Evolutionary conservation across 2,329 filamentous ascomycete genomes (phyloP).

Genomic region (Drechslerella stenobrocha): DNA sequence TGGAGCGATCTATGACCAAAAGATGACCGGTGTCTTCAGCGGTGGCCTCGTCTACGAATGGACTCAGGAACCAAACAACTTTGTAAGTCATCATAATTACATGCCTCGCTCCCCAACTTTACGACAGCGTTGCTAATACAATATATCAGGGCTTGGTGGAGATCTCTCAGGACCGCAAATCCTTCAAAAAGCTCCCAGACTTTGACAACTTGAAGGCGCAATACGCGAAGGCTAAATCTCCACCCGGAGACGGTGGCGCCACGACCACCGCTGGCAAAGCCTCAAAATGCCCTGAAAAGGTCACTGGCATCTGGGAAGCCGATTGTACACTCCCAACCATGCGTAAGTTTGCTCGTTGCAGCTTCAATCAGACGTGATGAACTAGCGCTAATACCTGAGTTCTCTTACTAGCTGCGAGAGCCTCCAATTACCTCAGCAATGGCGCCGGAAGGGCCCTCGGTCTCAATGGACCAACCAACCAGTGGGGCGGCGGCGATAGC

Average conservation of each 20-base stretch:
- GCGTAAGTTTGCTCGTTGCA: constrained; percentile 21
- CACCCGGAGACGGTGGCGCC: constrained; percentile 60
- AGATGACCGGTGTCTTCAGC: constrained; percentile 91
- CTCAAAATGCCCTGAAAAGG: constrained; percentile 22
- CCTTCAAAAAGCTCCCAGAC: constrained; percentile 58
- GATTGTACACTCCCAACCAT: constrained; percentile 50
- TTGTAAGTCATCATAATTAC: constrained; percentile 57
- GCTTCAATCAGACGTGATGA: constrained; percentile 11
- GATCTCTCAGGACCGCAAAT: constrained; percentile 52
- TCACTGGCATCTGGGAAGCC: constrained; percentile 50
- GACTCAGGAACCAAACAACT: constrained; percentile 75
- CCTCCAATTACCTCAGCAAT: constrained; percentile 17
- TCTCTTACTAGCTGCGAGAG: constrained; percentile 19
- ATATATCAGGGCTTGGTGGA: constrained; percentile 48
- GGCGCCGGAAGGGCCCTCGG: constrained; percentile 37
- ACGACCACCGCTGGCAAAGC: constrained; percentile 26
- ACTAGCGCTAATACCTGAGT: no score
- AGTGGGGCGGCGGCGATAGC: constrained; percentile 25
- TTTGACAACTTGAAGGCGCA: constrained; percentile 60
- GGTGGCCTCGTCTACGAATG: constrained; percentile 97
- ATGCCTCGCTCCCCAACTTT: neutral
- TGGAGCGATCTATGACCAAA: constrained; percentile 71
- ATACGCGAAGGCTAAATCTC: constrained; percentile 57
- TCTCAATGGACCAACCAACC: constrained; percentile 41
- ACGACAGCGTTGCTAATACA: constrained; percentile 3